Evolutionary conservation across 2,329 filamentous ascomycete species (phyloP).

Genomic region (Ophiocordyceps camponoti-rufipedis): DNA sequence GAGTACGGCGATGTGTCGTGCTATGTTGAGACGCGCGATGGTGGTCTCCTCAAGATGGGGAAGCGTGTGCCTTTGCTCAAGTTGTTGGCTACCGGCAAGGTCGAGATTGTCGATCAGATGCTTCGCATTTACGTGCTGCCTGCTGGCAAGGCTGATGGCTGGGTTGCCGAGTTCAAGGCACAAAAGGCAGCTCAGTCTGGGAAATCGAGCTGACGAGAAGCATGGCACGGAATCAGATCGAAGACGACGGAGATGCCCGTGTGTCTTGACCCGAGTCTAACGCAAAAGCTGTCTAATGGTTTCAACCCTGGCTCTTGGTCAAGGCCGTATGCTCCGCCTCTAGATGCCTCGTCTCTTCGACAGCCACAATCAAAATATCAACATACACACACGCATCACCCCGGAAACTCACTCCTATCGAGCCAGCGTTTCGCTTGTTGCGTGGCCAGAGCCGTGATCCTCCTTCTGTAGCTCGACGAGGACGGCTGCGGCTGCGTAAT

Average conservation of each 20-base stretch:
- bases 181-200: constrained; percentile 34
- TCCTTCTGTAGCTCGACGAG: constrained; percentile 1
- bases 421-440: not conserved
- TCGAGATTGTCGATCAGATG: constrained; percentile 76
- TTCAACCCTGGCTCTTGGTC: not conserved
- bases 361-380: not conserved
- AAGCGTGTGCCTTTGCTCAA: constrained; percentile 66
- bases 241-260: too few species aligned
- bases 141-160: constrained; percentile 46
- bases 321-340: not conserved
- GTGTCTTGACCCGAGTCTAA: not conserved
- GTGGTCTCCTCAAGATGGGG: constrained; percentile 76
- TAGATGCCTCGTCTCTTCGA: not conserved
- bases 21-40: constrained; percentile 67
- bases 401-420: not conserved
- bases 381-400: not conserved
- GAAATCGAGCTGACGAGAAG: too few species aligned
- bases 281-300: not conserved
- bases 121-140: constrained; percentile 73
- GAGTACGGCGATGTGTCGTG: constrained; percentile 45
- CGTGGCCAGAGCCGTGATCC: not conserved
- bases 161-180: constrained; percentile 71
- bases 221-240: too few species aligned
- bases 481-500: constrained; percentile 1
- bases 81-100: constrained; percentile 55